These are phyloP conservation scores for Euphorbia tirucalli DNA, from an alignment of 345 rosid species.

Conservation along the genomic window DNA sequence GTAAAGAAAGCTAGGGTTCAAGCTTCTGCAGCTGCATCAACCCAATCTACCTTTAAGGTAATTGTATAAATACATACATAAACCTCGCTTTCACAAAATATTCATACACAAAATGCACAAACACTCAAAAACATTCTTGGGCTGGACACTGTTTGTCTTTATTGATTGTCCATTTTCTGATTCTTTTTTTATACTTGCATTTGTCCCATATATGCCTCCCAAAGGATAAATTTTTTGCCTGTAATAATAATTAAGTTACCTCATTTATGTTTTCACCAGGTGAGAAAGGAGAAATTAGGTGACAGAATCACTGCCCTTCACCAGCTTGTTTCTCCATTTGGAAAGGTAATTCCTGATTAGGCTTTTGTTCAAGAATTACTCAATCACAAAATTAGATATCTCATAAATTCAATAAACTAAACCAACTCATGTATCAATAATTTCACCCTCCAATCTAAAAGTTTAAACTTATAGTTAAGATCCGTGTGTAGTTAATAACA, in stretches of 20 bases:
- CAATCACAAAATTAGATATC: neutral
- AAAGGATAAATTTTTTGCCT: conserved; percentile 4
- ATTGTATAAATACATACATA: neutral
- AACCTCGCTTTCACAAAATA: neutral
- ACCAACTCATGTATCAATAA: too few species aligned
- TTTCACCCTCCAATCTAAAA: too few species aligned
- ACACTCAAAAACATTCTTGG: conserved; percentile 21
- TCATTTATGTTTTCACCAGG: conserved; percentile 14
- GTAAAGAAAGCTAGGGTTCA: conserved; percentile 89
- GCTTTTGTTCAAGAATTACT: neutral
- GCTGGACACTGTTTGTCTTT: conserved; percentile 21
- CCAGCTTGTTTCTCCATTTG: conserved; percentile 37
- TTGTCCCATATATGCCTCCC: neutral
- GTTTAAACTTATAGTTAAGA: too few species aligned
- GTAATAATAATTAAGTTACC: too few species aligned
- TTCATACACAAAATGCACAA: conserved; percentile 20
- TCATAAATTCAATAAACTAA: neutral
- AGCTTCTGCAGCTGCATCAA: conserved; percentile 19
- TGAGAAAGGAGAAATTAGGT: conserved; percentile 37
- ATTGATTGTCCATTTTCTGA: conserved; percentile 26
- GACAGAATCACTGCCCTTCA: conserved; percentile 37
- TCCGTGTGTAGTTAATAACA: too few species aligned
- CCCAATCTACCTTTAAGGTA: conserved; percentile 34
- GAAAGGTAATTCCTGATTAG: conserved; percentile 21
- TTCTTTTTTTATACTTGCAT: conserved; percentile 1